Evolutionary conservation across 805 yeast genomes (phyloP), one percentile per base, ranked within the genome.

Genomic region (Spathaspora gorwiae): DNA sequence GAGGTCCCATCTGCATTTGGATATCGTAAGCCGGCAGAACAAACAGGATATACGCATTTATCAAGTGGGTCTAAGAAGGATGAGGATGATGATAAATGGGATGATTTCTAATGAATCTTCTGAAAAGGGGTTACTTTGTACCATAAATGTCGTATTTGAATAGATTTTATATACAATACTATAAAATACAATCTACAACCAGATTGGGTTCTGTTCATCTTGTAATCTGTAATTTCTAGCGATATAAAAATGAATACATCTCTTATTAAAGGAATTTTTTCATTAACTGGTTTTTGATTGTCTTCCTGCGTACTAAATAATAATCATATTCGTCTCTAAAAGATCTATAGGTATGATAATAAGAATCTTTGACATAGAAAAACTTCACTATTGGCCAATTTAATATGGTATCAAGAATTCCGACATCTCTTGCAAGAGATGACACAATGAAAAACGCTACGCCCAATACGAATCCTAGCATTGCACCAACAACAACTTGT

Each of bases 401-500:
- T 29, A 90, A 67, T 6, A 84, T 62, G 83, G 85, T 79, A 47
- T 80, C 80, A 6, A 85, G 68, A 0, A 89, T 44, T 0, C 96
- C 96, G 13, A 78, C 53, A 45, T 81, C 87, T 50, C 97, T 73
- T 5, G 79, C 64, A 6, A 83, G 47, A 0, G 79, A 67, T 4
- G 78, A 75, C 1, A 73, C 59, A 4, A 75, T 48, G 55, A 79
- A 86, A 68, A 84, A 89, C 0, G 61, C 48, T 6, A 78, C 52
- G 0, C 94, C 96, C 7, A 81, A 55, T 0, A 76, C 54, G 0
- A 68, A 53, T 0, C 99, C 98, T 6, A 85, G 61, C 7, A 73
- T 49, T 3, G 76, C 64, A 0, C 99, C 99, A 6, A 84, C 85
- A 9, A 75, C 38, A 1, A 90, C 94, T 63, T 94, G 99, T 19